phyloP scores from a whole-genome alignment of 768 basidiomycete genomes.

The Tylopilus sp. region DNA sequence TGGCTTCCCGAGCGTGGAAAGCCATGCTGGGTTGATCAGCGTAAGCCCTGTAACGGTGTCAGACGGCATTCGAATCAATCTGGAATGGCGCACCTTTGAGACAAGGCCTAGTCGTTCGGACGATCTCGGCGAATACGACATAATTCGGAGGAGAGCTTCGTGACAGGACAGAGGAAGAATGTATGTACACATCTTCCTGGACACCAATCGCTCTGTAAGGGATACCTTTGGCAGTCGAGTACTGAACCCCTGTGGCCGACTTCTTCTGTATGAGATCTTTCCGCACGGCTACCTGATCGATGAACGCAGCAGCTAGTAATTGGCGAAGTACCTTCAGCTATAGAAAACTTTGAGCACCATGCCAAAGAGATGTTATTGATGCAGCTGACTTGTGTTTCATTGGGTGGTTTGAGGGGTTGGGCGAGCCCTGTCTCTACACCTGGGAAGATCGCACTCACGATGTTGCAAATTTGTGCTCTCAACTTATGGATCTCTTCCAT shows the following conservation, averaged over 20 bases:
- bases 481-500: slow-evolving; percentile 99
- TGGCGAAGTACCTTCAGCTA: slow-evolving; percentile 91
- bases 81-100: slow-evolving; percentile 60
- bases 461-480: slow-evolving; percentile 80
- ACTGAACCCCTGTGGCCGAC: slow-evolving; percentile 59
- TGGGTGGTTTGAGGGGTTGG: slow-evolving; percentile 72
- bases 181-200: slow-evolving; percentile 85
- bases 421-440: slow-evolving; percentile 56
- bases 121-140: slow-evolving; percentile 78
- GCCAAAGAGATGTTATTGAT: not conserved
- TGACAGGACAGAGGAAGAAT: slow-evolving; percentile 82
- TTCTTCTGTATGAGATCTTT: slow-evolving; percentile 73
- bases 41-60: slow-evolving; percentile 58
- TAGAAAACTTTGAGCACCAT: slow-evolving; percentile 6
- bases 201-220: slow-evolving; percentile 81
- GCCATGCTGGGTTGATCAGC: slow-evolving; percentile 83
- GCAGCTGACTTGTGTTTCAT: slow-evolving; percentile 61
- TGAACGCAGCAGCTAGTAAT: slow-evolving; percentile 83
- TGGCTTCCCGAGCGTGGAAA: slow-evolving; percentile 73
- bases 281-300: slow-evolving; percentile 92
- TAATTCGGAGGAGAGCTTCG: slow-evolving; percentile 77
- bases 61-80: not conserved
- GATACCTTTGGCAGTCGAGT: slow-evolving; percentile 72
- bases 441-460: slow-evolving; percentile 78
- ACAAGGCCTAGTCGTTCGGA: slow-evolving; percentile 71